Base-by-base conservation (phyloP, 2,329 filamentous ascomycete genomes). In the Stagonosporopsis cucurbitacearum region DNA sequence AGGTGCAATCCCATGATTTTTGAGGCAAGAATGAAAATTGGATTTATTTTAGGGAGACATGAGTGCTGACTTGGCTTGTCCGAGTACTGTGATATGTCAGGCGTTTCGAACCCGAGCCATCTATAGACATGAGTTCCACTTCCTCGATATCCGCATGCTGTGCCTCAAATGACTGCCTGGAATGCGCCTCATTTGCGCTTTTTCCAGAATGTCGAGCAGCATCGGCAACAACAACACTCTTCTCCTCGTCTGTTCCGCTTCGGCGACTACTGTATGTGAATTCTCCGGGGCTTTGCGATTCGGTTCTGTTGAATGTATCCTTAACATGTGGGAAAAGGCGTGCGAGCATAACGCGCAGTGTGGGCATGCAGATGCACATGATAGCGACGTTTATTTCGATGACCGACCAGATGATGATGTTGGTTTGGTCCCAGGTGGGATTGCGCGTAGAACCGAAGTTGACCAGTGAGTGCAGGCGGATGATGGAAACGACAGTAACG, bases 191-290 rank as follows among this genome's bases (percentile, higher is more conserved):
- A n/a, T n/a, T n/a, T n/a, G n/a, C n/a, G n/a, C n/a, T n/a, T n/a
- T n/a, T n/a, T n/a, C n/a, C n/a, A n/a, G n/a, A n/a, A n/a, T n/a
- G n/a, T n/a, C n/a, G n/a, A n/a, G n/a, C n/a, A n/a, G n/a, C n/a
- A n/a, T n/a, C n/a, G n/a, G n/a, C n/a, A n/a, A n/a, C n/a, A n/a
- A n/a, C n/a, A n/a, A n/a, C n/a, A n/a, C n/a, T n/a, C n/a, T n/a
- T n/a, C n/a, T n/a, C n/a, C n/a, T 51, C 30, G 74, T 33, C 30
- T 33, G 30, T 33, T 12, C 30, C 15, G 30, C 30, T 33, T 12
- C 30, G 30, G 30, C 9, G 30, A 33, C 30, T 33, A 12, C 30
- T 33, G 30, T 33, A 13, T 4, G 30, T 33, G 13, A 12, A 33
- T 12, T 4, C 13, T n/a, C 13, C 3, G 4, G 30, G 4, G 30